Evolutionary conservation across 1,284 basidiomycete genomes (phyloP).

Genomic region (Pterulicium gracile): DNA sequence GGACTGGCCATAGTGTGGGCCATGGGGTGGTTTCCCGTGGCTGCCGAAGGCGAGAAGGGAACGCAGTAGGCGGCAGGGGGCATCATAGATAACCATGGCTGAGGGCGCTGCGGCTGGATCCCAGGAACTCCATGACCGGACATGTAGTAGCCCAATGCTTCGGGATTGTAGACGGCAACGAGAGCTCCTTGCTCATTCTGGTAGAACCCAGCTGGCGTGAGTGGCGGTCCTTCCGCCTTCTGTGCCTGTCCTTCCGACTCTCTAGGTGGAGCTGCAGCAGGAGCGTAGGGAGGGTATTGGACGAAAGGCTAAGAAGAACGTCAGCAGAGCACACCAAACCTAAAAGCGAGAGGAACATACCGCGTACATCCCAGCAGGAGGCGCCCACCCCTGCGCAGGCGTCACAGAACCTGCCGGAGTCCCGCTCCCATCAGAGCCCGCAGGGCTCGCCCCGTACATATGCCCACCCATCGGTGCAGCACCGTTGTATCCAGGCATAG

Average conservation of each 20-base stretch:
- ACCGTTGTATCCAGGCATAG: conserved; percentile 18
- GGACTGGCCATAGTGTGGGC: background rate
- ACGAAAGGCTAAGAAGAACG: conserved; percentile 27
- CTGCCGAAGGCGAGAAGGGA: background rate
- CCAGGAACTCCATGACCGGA: conserved; percentile 11
- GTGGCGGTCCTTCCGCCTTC: conserved; percentile 36
- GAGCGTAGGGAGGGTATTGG: conserved; percentile 30
- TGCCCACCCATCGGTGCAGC: conserved; percentile 17
- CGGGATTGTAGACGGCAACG: conserved; percentile 60
- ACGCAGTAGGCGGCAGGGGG: background rate
- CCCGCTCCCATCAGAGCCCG: conserved; percentile 26
- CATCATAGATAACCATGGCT: background rate
- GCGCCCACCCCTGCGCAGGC: conserved; percentile 20
- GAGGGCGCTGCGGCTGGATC: background rate
- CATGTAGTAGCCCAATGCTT: conserved; percentile 51
- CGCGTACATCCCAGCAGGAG: conserved; percentile 29
- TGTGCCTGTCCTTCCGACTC: conserved; percentile 20
- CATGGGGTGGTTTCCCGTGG: background rate
- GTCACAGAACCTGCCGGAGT: conserved; percentile 17
- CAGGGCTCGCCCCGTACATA: conserved; percentile 23
- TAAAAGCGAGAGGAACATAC: conserved; percentile 22
- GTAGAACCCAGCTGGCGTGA: conserved; percentile 58
- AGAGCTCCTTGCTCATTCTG: conserved; percentile 62
- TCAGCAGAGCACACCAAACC: conserved; percentile 7
- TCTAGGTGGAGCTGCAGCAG: conserved; percentile 21